These are phyloP conservation scores for Aspergillus mulundensis DNA, from an alignment of 495 filamentous ascomycete genomes.

Conservation along the genomic window DNA sequence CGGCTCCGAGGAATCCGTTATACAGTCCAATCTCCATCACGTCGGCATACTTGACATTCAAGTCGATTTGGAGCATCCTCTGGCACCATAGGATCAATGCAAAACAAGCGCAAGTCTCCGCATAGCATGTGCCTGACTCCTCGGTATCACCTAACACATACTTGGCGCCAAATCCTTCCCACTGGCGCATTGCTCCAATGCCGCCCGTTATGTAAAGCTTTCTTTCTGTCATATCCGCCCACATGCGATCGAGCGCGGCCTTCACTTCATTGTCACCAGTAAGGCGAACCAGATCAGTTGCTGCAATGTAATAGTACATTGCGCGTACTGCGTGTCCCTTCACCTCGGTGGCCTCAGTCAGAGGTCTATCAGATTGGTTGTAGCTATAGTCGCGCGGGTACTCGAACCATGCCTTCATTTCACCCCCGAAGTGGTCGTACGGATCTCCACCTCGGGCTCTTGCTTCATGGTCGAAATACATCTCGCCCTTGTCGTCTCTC, in stretches of 20 bases:
- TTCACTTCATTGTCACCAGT: slow-evolving; percentile 19
- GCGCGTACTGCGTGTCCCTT: slow-evolving; percentile 59
- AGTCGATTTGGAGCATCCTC: slow-evolving; percentile 47
- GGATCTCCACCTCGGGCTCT: slow-evolving; percentile 5
- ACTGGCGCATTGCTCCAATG: slow-evolving; percentile 56
- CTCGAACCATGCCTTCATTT: slow-evolving; percentile 10
- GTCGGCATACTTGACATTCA: slow-evolving; percentile 51
- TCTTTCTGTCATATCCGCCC: slow-evolving; percentile 55
- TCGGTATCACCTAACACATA: slow-evolving; percentile 55
- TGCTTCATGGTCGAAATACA: slow-evolving; percentile 10
- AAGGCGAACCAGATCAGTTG: slow-evolving; percentile 31
- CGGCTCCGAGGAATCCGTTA: slow-evolving; percentile 54
- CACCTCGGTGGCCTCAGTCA: slow-evolving; percentile 49
- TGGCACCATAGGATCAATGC: slow-evolving; percentile 59
- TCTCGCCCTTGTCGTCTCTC: slow-evolving; percentile 28
- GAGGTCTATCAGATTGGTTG: slow-evolving; percentile 26
- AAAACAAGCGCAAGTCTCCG: slow-evolving; percentile 58
- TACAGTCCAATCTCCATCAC: slow-evolving; percentile 58
- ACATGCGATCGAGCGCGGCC: slow-evolving; percentile 41
- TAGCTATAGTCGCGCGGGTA: slow-evolving; percentile 4
- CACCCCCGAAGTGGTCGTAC: slow-evolving; percentile 6
- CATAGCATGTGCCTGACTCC: slow-evolving; percentile 55
- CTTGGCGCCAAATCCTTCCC: slow-evolving; percentile 58
- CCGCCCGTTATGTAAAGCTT: slow-evolving; percentile 61
- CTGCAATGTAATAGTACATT: slow-evolving; percentile 49